These are phyloP conservation scores for Carex arenaria DNA, from an alignment of 202 grass and related monocot genomes.

Conservation along the genomic window DNA sequence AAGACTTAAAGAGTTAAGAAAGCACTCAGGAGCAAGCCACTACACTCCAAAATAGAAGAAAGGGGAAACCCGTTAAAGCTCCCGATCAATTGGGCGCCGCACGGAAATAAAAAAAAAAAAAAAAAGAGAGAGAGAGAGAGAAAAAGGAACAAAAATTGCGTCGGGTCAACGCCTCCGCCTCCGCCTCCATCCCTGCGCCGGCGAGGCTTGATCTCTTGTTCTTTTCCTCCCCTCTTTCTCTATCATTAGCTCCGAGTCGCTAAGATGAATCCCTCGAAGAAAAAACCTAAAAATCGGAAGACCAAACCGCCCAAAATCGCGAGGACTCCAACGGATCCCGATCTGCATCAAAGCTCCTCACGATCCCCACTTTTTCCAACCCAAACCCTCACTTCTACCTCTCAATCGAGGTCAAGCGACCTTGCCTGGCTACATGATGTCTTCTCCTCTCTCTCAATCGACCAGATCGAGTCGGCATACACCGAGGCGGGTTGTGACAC, in stretches of 20 bases:
- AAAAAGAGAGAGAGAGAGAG: neutral
- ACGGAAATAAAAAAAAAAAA: neutral
- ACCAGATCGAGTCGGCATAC: constrained; percentile 64
- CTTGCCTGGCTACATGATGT: constrained; percentile 57
- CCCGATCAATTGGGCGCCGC: too few relatives aligned
- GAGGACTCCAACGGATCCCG: neutral
- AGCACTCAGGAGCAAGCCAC: too few relatives aligned
- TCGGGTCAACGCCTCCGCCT: neutral
- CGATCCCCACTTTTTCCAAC: neutral
- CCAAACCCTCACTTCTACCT: constrained; percentile 39
- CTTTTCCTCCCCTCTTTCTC: neutral
- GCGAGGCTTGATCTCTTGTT: neutral
- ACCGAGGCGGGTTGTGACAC: constrained; percentile 50
- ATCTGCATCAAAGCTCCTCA: neutral
- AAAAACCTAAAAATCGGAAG: constrained; percentile 51
- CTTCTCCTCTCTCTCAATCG: constrained; percentile 53
- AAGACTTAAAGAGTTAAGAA: too few relatives aligned
- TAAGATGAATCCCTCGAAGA: constrained; percentile 64
- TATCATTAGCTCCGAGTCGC: neutral
- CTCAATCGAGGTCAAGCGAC: constrained; percentile 37
- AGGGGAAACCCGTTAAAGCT: too few relatives aligned
- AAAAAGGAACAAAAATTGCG: neutral
- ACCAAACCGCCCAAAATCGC: constrained; percentile 13
- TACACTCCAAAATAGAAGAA: too few relatives aligned
- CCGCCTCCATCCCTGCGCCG: too few relatives aligned